Percentiles rank a stretch among this genome's conserved stretches.
phyloP scores from a whole-genome alignment of 1,284 basidiomycete genomes.

The Sparassis latifolia region DNA sequence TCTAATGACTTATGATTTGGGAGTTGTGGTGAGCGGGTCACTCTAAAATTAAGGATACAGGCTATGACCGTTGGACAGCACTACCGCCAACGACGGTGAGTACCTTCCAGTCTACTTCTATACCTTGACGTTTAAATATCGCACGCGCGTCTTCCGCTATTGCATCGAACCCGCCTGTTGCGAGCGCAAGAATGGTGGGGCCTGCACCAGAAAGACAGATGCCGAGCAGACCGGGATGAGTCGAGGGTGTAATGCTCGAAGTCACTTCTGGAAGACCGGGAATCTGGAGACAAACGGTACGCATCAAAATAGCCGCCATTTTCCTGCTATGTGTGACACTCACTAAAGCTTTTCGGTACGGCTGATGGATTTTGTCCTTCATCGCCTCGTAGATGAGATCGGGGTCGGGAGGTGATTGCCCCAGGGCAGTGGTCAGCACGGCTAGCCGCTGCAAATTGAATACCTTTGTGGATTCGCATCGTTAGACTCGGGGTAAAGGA shows the following conservation, averaged over 20 bases:
- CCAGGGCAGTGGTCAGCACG: slow-evolving; percentile 94
- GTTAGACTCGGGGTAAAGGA: not conserved
- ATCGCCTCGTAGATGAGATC: slow-evolving; percentile 98
- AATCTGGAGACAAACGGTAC: slow-evolving; percentile 49
- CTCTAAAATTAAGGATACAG: not conserved
- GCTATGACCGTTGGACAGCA: slow-evolving; percentile 11
- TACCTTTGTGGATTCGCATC: slow-evolving; percentile 48
- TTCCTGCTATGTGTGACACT: slow-evolving; percentile 18
- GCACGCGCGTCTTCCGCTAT: slow-evolving; percentile 78
- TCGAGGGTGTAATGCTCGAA: slow-evolving; percentile 77
- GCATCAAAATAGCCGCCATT: no score
- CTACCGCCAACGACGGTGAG: slow-evolving; percentile 59
- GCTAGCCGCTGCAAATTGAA: slow-evolving; percentile 98
- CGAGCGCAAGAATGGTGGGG: slow-evolving; percentile 96
- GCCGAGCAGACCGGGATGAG: slow-evolving; percentile 91
- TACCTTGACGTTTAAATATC: slow-evolving; percentile 66
- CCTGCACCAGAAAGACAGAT: slow-evolving; percentile 98
- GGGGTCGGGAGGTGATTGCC: slow-evolving; percentile 85
- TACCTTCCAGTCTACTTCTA: slow-evolving; percentile 82
- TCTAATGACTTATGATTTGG: slow-evolving; percentile 17
- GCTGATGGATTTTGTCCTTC: slow-evolving; percentile 98
- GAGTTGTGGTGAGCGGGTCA: not conserved
- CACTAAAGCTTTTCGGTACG: slow-evolving; percentile 86
- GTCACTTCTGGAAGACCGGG: slow-evolving; percentile 92
- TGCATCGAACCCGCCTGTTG: slow-evolving; percentile 75